Conservation (phyloP, 768 basidiomycete genomes). For the Butyriboletus loyo region DNA sequence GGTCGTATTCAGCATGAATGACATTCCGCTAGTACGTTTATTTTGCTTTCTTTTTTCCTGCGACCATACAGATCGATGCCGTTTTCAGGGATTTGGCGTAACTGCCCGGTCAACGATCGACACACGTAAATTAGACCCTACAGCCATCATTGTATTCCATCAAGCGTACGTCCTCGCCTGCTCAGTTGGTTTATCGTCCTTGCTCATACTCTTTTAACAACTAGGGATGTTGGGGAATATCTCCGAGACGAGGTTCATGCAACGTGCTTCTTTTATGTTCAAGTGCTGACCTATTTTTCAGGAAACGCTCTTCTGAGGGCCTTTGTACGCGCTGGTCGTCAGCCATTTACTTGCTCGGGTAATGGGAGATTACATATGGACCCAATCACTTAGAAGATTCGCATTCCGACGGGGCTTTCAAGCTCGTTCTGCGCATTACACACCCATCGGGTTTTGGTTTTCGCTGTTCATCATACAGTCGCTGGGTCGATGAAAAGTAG, state of each 20-base stretch:
- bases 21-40: conserved; percentile 76
- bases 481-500: conserved; percentile 29
- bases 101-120: conserved; percentile 95
- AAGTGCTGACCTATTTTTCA: conserved; percentile 28
- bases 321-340: not conserved
- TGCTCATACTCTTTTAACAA: conserved; percentile 1
- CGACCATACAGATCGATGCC: conserved; percentile 5
- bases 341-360: conserved; percentile 17
- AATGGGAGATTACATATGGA: conserved; percentile 14
- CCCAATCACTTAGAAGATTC: conserved; percentile 5
- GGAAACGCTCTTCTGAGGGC: conserved; percentile 74
- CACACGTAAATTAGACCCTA: conserved; percentile 95
- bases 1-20: conserved; percentile 93
- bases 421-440: conserved; percentile 6
- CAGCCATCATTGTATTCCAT: conserved; percentile 96
- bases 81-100: conserved; percentile 87
- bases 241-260: conserved; percentile 84
- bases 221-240: conserved; percentile 96
- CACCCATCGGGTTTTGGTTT: conserved; percentile 41
- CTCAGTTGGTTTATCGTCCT: not conserved
- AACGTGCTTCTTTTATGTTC: not conserved
- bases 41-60: not conserved
- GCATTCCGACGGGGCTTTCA: not conserved
- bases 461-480: conserved; percentile 23
- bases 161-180: conserved; percentile 63